Evolutionary conservation across 768 basidiomycete species (phyloP).

Genomic region (Antrodiella citrinella): DNA sequence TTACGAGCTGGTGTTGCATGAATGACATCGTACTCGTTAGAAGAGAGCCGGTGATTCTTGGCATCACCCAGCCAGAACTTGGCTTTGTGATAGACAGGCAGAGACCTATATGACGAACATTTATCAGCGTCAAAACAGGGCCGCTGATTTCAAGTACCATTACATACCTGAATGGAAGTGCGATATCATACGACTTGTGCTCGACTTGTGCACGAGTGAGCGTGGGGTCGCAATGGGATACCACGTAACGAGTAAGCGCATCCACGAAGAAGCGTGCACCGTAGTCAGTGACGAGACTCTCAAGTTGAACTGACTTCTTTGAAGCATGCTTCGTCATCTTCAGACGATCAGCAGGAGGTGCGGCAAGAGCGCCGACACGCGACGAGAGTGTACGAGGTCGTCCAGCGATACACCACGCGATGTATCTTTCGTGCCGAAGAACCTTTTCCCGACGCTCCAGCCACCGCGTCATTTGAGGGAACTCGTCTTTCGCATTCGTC

Average conservation of each 20-base stretch:
- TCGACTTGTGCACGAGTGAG: conserved; percentile 13
- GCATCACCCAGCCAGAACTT: conserved; percentile 16
- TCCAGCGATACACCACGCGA: conserved; percentile 15
- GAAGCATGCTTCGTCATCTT: too few relatives aligned
- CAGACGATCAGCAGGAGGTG: conserved; percentile 20
- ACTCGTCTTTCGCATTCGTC: too few relatives aligned
- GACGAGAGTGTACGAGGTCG: too few relatives aligned
- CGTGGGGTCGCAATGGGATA: conserved; percentile 13
- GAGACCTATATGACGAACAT: conserved; percentile 18
- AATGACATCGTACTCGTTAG: conserved; percentile 18
- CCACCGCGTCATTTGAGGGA: too few relatives aligned
- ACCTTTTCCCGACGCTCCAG: conserved; percentile 26
- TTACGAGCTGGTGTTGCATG: conserved; percentile 21
- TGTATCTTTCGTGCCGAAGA: conserved; percentile 14
- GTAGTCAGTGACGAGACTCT: conserved; percentile 15
- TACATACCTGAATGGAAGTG: too few relatives aligned
- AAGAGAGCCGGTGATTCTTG: background rate
- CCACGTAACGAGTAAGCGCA: conserved; percentile 23
- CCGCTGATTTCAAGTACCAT: too few relatives aligned
- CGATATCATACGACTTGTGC: background rate
- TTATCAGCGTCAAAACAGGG: background rate
- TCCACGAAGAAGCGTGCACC: conserved; percentile 20
- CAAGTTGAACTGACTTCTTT: conserved; percentile 17
- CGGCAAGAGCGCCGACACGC: too few relatives aligned
- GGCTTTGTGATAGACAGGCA: conserved; percentile 30